Percentiles rank a stretch among this genome's conserved stretches.
Evolutionary conservation across 495 filamentous ascomycete species (phyloP).

Genomic region (Letharia columbiana): DNA sequence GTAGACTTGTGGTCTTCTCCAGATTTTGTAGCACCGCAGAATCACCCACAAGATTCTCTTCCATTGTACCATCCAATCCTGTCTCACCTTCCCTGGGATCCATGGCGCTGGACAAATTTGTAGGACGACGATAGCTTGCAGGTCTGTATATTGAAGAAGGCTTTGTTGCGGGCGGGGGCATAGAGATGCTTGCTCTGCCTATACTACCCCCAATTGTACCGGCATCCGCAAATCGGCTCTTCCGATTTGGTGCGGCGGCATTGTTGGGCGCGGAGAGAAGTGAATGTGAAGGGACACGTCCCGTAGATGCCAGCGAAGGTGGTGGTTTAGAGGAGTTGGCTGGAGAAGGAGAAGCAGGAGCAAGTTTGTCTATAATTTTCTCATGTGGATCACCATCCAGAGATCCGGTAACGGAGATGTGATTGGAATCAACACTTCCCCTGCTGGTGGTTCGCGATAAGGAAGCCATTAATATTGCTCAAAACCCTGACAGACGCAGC

Average conservation of each 20-base stretch:
- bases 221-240: constrained; percentile 44
- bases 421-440: constrained; percentile 20
- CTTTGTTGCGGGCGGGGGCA: constrained; percentile 44
- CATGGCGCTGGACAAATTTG: constrained; percentile 7
- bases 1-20: constrained; percentile 21
- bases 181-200: constrained; percentile 51
- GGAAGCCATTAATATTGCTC: constrained; percentile 23
- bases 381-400: constrained; percentile 8
- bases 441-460: constrained; percentile 31
- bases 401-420: background rate
- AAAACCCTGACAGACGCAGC: background rate
- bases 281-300: constrained; percentile 31
- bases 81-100: constrained; percentile 7
- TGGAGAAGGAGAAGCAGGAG: constrained; percentile 19
- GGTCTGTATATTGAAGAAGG: constrained; percentile 22
- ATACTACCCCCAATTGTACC: constrained; percentile 41
- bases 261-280: constrained; percentile 29
- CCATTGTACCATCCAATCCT: constrained; percentile 7
- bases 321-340: constrained; percentile 11
- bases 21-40: constrained; percentile 17
- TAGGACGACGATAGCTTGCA: constrained; percentile 17
- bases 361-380: constrained; percentile 4
- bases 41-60: background rate
- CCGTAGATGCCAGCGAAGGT: constrained; percentile 17
- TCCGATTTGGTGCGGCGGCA: constrained; percentile 36